Evolutionary conservation across 768 basidiomycete species (phyloP).

Genomic region (Pisolithus marmoratus): DNA sequence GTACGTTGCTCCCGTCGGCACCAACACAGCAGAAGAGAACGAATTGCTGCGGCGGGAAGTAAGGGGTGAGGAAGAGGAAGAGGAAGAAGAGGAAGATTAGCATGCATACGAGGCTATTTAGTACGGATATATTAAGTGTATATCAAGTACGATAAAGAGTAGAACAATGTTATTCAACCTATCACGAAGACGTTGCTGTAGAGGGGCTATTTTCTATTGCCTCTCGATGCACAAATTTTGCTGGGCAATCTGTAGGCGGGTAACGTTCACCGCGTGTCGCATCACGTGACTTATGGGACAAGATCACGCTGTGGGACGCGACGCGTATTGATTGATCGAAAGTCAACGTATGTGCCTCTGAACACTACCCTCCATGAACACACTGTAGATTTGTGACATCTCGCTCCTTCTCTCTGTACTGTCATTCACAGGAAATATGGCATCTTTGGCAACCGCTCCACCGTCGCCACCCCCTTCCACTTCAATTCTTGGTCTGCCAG

Average conservation of each 20-base stretch:
- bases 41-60: conserved; percentile 21
- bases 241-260: too few species aligned
- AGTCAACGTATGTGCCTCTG: neutral
- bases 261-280: neutral
- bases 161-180: too few species aligned
- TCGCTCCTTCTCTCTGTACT: too few species aligned
- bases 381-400: too few species aligned
- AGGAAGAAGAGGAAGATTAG: neutral
- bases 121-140: neutral
- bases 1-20: conserved; percentile 28
- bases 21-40: conserved; percentile 44
- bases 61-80: neutral
- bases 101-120: neutral
- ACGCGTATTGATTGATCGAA: neutral
- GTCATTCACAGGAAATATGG: too few species aligned
- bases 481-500: neutral
- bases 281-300: neutral
- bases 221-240: too few species aligned
- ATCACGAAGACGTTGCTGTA: too few species aligned
- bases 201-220: neutral
- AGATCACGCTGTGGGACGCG: neutral
- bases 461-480: neutral
- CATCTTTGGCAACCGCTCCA: neutral
- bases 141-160: neutral
- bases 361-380: too few species aligned